Conservation (phyloP, 1,139 yeast species). For the Saccharomyces hybrid region DNA sequence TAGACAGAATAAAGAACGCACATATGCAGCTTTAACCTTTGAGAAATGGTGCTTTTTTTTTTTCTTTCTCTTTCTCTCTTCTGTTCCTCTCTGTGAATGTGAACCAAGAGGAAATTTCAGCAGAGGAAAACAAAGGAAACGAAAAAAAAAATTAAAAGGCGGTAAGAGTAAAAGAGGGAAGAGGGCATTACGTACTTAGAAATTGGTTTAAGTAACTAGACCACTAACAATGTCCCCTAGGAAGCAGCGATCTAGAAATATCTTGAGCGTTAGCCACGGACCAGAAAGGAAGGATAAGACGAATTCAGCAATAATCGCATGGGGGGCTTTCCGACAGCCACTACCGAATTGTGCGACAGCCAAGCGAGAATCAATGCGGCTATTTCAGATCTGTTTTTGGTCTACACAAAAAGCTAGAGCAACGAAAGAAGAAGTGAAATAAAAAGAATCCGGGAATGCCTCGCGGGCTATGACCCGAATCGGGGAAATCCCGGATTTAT, state of each 20-base stretch:
- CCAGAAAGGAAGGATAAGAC: neutral
- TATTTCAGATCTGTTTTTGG: neutral
- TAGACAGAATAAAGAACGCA: neutral
- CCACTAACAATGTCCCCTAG: neutral
- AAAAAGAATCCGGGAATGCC: neutral
- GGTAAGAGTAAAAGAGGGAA: neutral
- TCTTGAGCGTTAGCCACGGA: neutral
- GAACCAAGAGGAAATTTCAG: neutral
- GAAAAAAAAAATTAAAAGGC: neutral
- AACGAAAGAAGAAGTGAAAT: neutral
- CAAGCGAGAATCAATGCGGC: conserved; percentile 1
- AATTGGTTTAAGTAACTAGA: neutral
- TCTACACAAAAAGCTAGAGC: neutral
- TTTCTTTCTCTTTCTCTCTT: neutral
- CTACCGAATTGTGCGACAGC: neutral
- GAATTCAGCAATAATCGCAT: neutral
- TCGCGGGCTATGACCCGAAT: too few species aligned
- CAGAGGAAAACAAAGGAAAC: neutral
- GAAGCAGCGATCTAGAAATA: neutral
- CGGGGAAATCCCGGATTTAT: neutral
- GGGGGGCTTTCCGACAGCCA: neutral
- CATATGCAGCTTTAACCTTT: neutral
- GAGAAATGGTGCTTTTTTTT: neutral
- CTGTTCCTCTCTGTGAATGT: neutral
- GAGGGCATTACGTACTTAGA: neutral